A percentile compares a stretch with the other conserved stretches of the same genome.
These are phyloP conservation scores for Trypanosoma boissoni DNA, from an alignment of 208 protist genomes.

Conservation along the genomic window DNA sequence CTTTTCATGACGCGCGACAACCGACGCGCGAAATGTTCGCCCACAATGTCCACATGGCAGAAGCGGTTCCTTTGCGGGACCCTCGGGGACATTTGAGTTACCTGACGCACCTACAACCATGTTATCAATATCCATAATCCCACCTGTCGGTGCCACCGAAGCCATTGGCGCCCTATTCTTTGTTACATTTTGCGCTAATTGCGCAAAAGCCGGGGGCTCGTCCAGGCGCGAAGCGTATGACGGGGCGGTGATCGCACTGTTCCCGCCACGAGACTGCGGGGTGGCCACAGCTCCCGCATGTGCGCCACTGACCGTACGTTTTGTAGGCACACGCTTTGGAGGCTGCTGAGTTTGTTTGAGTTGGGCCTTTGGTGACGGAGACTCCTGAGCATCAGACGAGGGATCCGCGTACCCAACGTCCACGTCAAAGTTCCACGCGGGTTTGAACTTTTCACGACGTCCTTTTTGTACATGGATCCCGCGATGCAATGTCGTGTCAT, in stretches of 20 bases:
- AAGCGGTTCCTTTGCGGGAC: slow-evolving; percentile 46
- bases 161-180: too few species aligned
- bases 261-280: too few species aligned
- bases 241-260: too few species aligned
- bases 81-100: slow-evolving; percentile 29
- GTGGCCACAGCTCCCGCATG: too few species aligned
- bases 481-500: slow-evolving; percentile 12
- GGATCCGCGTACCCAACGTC: slow-evolving; percentile 26
- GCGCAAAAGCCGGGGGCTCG: too few species aligned
- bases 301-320: too few species aligned
- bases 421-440: slow-evolving; percentile 65
- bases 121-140: too few species aligned
- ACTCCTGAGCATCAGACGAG: not conserved
- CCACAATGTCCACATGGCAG: slow-evolving; percentile 56
- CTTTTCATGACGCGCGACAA: slow-evolving; percentile 58
- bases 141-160: too few species aligned
- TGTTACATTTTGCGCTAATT: too few species aligned
- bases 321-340: slow-evolving; percentile 7
- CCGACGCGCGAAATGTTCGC: slow-evolving; percentile 65
- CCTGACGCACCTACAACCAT: slow-evolving; percentile 19
- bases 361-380: not conserved
- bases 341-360: not conserved
- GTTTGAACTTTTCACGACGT: slow-evolving; percentile 21
- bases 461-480: not conserved
- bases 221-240: too few species aligned